Base-by-base conservation (phyloP, 176 grass and related monocot species). In the Rhynchospora tenuis region DNA sequence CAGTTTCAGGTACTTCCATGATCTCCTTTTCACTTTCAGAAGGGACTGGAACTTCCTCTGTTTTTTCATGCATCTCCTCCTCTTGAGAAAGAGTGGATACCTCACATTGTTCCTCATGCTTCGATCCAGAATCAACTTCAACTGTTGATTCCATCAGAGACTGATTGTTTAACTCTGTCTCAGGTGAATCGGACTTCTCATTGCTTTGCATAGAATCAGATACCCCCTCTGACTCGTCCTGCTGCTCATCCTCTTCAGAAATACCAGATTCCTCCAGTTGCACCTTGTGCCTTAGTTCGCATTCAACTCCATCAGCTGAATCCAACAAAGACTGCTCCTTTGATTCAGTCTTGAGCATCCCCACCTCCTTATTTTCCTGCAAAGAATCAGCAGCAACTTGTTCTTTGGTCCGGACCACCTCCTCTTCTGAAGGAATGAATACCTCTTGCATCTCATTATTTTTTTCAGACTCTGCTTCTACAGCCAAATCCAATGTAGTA, bases 21-120 rank as follows among this genome's bases (percentile, higher is more conserved):
- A 83, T 29, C 24, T 64, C 82, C 62, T 55, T 77, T 77, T 42
- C 7, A 47, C 63, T 45, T 6, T 55, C 15, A 26, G 73, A 78
- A 19, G 17, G 80, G 28, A 57, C 73, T 50, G 61, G 22, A 51
- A 56, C 6, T 77, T 56, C 26, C 7, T 51, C 48, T 10, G 5
- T 19, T 77, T 17, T 24, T 31, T 56, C 73, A 33, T 55, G 26
- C 13, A 29, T 31, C 26, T 55, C 66, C 79, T 64, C 80, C 28
- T 66, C 42, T 82, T 82, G 80, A 51, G 80, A 65, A 50, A 65
- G 20, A 52, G 28, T 66, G 61, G 80, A 50, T 59, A 38, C 46
- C 72, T 73, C 83, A 72, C 85, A 48, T 83, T 79, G 17, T 81
- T 88, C 59, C 59, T 45, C 89, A 50, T 87, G 63, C 50, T 59